Percentiles rank a stretch among this genome's conserved stretches.
These are phyloP conservation scores for Hemerocallis citrina DNA, from an alignment of 106 monocot species.

Conservation along the genomic window DNA sequence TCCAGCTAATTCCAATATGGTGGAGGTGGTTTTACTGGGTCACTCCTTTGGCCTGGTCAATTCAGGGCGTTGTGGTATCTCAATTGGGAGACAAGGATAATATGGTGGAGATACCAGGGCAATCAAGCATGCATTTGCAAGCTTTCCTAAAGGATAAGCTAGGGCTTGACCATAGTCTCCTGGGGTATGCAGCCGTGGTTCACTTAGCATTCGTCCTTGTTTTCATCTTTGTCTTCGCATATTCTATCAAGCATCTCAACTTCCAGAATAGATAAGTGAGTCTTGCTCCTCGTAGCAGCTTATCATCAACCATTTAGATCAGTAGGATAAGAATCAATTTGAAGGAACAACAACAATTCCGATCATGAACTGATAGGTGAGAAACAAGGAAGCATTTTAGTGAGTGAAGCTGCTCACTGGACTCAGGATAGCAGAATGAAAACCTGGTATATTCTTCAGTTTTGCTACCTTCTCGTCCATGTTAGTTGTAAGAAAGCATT, in stretches of 20 bases:
- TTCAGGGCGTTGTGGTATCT: conserved; percentile 57
- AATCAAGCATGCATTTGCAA: conserved; percentile 25
- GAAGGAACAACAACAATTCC: neutral
- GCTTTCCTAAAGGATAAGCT: conserved; percentile 38
- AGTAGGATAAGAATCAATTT: neutral
- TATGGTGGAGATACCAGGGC: conserved; percentile 40
- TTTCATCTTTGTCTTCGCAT: conserved; percentile 61
- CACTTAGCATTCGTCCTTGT: conserved; percentile 49
- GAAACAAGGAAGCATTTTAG: neutral
- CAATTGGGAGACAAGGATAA: conserved; percentile 42
- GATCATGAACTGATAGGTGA: neutral
- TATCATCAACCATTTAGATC: neutral
- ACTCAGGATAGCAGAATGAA: neutral
- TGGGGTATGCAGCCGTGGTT: conserved; percentile 39
- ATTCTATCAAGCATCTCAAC: conserved; percentile 70
- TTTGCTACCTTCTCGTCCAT: neutral
- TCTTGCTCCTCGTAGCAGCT: neutral
- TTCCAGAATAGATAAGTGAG: conserved; percentile 61
- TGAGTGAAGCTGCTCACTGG: neutral
- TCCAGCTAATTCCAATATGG: conserved; percentile 69
- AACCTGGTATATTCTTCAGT: neutral
- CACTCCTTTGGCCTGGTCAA: conserved; percentile 66
- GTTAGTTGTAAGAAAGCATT: neutral
- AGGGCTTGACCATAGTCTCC: conserved; percentile 50
- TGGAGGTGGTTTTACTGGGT: conserved; percentile 97